Evolutionary conservation across 148 eudicot species (phyloP).

Genomic region (Fagopyrum esculentum): DNA sequence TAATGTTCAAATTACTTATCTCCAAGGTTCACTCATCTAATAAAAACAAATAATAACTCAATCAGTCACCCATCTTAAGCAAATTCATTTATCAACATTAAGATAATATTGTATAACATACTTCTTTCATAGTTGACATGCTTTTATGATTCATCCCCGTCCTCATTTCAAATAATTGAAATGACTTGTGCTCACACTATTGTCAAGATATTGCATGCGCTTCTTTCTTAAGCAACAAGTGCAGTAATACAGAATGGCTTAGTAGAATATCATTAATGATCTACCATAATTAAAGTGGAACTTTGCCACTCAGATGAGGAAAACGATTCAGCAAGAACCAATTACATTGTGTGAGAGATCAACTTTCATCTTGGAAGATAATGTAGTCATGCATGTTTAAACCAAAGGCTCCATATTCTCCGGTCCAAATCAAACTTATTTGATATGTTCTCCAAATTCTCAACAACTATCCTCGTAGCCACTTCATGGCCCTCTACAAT

Average conservation of each 20-base stretch:
- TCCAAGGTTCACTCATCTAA: too few species aligned
- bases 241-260: background rate
- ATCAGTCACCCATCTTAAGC: too few species aligned
- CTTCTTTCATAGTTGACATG: too few species aligned
- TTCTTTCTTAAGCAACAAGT: conserved; percentile 41
- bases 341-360: background rate
- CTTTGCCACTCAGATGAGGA: background rate
- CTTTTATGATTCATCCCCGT: too few species aligned
- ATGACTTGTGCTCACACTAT: background rate
- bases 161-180: background rate
- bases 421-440: conserved; percentile 66
- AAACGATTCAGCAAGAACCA: background rate
- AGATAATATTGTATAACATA: too few species aligned
- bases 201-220: background rate
- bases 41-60: too few species aligned
- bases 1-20: too few species aligned
- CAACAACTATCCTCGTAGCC: conserved; percentile 82
- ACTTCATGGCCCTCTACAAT: conserved; percentile 89
- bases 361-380: conserved; percentile 45
- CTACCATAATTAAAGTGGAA: background rate
- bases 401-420: conserved; percentile 59
- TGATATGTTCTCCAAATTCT: conserved; percentile 66
- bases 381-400: conserved; percentile 95
- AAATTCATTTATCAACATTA: too few species aligned
- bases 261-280: background rate